phyloP scores from a whole-genome alignment of 306 rosid species.

The Echinosophora koreensis region DNA sequence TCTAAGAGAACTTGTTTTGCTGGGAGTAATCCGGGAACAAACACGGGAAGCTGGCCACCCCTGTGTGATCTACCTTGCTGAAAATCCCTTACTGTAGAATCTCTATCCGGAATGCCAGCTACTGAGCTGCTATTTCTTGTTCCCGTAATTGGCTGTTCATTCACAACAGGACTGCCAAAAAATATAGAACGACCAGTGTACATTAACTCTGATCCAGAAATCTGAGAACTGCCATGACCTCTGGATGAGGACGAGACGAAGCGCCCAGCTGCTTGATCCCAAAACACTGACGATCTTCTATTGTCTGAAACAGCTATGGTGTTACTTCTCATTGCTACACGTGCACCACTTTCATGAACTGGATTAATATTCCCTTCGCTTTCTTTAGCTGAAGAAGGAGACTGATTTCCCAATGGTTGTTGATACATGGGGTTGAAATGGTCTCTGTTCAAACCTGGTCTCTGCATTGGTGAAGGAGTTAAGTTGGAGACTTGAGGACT shows the following conservation, averaged over 20 bases:
- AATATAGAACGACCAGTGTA: constrained; percentile 80
- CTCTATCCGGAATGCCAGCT: constrained; percentile 55
- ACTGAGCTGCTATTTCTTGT: constrained; percentile 55
- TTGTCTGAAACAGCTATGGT: constrained; percentile 51
- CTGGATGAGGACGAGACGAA: constrained; percentile 71
- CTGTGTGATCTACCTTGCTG: constrained; percentile 71
- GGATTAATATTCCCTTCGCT: constrained; percentile 55
- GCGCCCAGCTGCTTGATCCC: constrained; percentile 91
- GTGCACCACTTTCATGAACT: constrained; percentile 47
- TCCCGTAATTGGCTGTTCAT: constrained; percentile 59
- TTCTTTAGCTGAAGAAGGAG: constrained; percentile 58
- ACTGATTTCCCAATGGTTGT: constrained; percentile 61
- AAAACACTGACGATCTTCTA: constrained; percentile 63
- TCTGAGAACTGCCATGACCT: constrained; percentile 56
- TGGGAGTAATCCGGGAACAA: constrained; percentile 71
- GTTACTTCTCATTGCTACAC: constrained; percentile 54
- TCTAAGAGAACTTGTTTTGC: constrained; percentile 59
- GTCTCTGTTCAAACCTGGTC: constrained; percentile 56
- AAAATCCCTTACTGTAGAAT: constrained; percentile 54
- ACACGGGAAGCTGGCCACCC: constrained; percentile 81
- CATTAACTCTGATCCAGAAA: constrained; percentile 65
- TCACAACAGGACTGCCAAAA: constrained; percentile 76
- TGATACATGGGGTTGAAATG: constrained; percentile 76
- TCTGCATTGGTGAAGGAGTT: constrained; percentile 61
- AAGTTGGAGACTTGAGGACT: constrained; percentile 74